phyloP scores from a whole-genome alignment of 225 moss, liverwort and hornwort species.

The Pleurozium schreberi region DNA sequence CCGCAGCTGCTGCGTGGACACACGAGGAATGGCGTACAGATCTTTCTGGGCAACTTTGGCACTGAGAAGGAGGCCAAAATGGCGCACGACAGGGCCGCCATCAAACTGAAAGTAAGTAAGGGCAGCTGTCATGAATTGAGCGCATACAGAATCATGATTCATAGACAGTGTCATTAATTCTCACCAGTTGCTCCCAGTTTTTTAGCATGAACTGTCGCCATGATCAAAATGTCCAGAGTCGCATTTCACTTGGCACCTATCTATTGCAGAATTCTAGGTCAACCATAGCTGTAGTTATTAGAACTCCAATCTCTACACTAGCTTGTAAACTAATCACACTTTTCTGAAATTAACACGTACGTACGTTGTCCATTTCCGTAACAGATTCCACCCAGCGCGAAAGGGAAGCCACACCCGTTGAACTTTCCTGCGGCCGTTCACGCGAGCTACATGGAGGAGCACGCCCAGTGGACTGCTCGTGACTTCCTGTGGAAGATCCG shows the following conservation, averaged over 20 bases:
- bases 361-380: neutral
- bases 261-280: neutral
- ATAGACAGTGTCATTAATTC: neutral
- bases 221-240: neutral
- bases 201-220: neutral
- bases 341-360: neutral
- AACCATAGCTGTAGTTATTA: too few species aligned
- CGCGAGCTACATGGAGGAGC: neutral
- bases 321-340: too few species aligned
- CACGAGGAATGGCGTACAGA: neutral
- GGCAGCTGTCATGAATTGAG: neutral
- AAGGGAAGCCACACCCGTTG: neutral
- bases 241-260: neutral
- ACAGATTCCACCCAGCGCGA: neutral
- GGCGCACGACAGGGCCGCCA: neutral
- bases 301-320: too few species aligned
- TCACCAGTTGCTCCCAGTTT: neutral
- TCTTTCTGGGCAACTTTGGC: neutral
- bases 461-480: neutral
- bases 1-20: neutral
- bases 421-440: neutral
- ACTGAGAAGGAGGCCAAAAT: neutral
- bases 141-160: too few species aligned
- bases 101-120: neutral
- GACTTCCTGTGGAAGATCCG: neutral